These are phyloP conservation scores for Groenewaldozyma tartarivorans DNA, from an alignment of 805 yeast species.

Conservation along the genomic window DNA sequence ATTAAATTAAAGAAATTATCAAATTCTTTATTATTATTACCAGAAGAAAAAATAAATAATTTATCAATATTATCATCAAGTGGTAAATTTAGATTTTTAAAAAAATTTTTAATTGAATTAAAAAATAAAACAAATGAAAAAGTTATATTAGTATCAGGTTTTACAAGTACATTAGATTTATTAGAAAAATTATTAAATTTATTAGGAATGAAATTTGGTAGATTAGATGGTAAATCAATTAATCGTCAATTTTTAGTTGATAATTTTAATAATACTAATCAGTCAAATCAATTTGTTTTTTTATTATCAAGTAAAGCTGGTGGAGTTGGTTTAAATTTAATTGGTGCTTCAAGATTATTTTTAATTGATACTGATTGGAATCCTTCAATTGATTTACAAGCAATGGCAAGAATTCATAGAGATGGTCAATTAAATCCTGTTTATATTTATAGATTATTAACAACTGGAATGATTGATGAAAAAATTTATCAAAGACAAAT, in stretches of 20 bases:
- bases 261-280: slow-evolving; percentile 47
- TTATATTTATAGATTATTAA: slow-evolving; percentile 68
- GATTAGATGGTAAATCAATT: slow-evolving; percentile 83
- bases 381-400: slow-evolving; percentile 85
- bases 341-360: slow-evolving; percentile 82
- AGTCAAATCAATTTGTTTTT: slow-evolving; percentile 45
- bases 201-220: slow-evolving; percentile 36
- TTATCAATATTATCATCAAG: slow-evolving; percentile 5
- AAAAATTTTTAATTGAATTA: slow-evolving; percentile 46
- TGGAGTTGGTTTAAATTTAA: slow-evolving; percentile 81
- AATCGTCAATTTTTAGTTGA: slow-evolving; percentile 57
- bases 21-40: slow-evolving; percentile 64
- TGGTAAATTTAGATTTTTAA: slow-evolving; percentile 61
- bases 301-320: slow-evolving; percentile 85
- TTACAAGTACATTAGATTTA: slow-evolving; percentile 76
- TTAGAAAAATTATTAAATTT: slow-evolving; percentile 44
- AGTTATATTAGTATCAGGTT: slow-evolving; percentile 78
- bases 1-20: slow-evolving; percentile 71
- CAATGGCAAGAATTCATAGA: slow-evolving; percentile 91
- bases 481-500: slow-evolving; percentile 88
- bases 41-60: slow-evolving; percentile 36
- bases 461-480: slow-evolving; percentile 90
- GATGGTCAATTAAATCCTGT: slow-evolving; percentile 84
- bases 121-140: slow-evolving; percentile 47
- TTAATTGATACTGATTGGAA: slow-evolving; percentile 96